Evolutionary conservation across 129 eudicot species (phyloP).

Genomic region (Helianthus tuberosus): DNA sequence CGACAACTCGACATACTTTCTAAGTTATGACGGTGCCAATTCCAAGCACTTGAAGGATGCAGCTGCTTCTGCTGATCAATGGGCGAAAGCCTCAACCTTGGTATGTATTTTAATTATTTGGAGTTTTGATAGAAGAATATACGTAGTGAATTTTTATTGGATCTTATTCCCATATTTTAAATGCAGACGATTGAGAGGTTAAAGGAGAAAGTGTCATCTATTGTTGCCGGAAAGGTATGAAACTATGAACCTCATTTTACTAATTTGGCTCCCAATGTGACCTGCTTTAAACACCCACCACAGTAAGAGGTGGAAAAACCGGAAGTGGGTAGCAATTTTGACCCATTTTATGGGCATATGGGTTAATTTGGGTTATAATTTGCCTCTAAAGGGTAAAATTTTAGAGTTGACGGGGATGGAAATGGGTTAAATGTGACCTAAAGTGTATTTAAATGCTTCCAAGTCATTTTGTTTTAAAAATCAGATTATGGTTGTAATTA

Average conservation of each 20-base stretch:
- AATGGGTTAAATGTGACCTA: neutral
- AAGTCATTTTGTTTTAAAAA: neutral
- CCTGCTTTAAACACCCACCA: neutral
- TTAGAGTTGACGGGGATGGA: neutral
- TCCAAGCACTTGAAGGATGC: conserved; percentile 63
- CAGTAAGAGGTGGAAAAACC: neutral
- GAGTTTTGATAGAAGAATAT: neutral
- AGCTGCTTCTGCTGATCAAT: conserved; percentile 57
- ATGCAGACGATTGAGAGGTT: conserved; percentile 73
- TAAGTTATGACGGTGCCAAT: conserved; percentile 55
- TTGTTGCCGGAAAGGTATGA: conserved; percentile 44
- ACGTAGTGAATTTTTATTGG: neutral
- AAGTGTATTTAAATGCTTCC: neutral
- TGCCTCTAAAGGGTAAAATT: neutral
- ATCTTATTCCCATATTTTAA: neutral
- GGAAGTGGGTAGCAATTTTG: neutral
- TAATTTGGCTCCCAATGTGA: conserved; percentile 5
- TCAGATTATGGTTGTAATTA: neutral
- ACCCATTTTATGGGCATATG: neutral
- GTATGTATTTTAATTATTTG: conserved; percentile 43
- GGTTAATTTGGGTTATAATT: neutral
- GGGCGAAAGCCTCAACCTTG: conserved; percentile 59
- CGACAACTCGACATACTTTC: conserved; percentile 69
- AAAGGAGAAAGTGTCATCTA: conserved; percentile 50
- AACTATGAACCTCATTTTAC: conserved; percentile 7